Conservation (phyloP, 768 basidiomycete species). For the Pleurotus ostreatus region DNA sequence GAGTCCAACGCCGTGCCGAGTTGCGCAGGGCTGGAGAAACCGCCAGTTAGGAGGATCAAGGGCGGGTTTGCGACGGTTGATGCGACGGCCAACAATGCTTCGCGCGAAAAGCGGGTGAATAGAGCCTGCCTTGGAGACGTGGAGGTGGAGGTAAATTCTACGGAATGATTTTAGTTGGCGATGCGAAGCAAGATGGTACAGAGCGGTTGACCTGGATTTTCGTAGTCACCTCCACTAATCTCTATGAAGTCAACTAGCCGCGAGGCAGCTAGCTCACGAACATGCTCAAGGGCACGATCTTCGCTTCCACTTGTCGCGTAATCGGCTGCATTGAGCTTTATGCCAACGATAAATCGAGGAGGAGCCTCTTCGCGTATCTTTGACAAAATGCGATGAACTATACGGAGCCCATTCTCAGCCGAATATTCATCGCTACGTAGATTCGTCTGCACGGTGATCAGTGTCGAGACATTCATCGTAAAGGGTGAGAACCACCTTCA, state of each 20-base stretch:
- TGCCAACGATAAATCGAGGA: conserved; percentile 60
- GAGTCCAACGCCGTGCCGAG: conserved; percentile 49
- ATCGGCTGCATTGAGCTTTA: conserved; percentile 82
- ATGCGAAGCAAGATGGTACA: not conserved
- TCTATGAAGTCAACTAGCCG: conserved; percentile 78
- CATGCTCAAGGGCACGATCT: conserved; percentile 53
- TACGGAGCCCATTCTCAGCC: conserved; percentile 40
- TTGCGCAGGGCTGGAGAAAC: conserved; percentile 57
- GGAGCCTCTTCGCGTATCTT: conserved; percentile 54
- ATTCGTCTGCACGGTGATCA: conserved; percentile 31
- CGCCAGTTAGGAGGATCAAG: conserved; percentile 77
- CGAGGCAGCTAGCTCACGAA: conserved; percentile 60
- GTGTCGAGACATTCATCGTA: not conserved
- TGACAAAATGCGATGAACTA: conserved; percentile 53
- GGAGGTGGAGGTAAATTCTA: conserved; percentile 40
- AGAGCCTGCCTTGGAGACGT: conserved; percentile 56
- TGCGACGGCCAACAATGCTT: conserved; percentile 45
- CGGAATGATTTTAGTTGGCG: not conserved
- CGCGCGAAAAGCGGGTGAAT: conserved; percentile 64
- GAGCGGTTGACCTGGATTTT: conserved; percentile 54
- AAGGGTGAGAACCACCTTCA: conserved; percentile 42
- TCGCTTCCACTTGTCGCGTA: conserved; percentile 40
- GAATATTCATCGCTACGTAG: conserved; percentile 61
- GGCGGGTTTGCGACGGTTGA: conserved; percentile 35
- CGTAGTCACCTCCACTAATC: conserved; percentile 85